These are phyloP conservation scores for Stephania japonica DNA, from an alignment of 164 flowering plant genomes.

Conservation along the genomic window DNA sequence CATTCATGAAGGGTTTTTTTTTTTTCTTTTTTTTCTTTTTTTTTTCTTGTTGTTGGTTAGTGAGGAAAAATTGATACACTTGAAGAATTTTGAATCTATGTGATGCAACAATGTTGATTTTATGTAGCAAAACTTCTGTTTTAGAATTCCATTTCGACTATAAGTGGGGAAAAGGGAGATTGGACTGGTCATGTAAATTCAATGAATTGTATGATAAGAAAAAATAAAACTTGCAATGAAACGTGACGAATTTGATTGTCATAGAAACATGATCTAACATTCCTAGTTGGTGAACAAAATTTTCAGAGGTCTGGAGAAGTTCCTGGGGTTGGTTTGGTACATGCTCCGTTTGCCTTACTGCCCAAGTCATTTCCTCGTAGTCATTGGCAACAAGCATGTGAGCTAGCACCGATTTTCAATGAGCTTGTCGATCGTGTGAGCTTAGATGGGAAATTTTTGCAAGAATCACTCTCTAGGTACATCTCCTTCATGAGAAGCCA, in stretches of 20 bases:
- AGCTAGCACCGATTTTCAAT: slow-evolving; percentile 80
- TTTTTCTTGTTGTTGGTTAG: neutral
- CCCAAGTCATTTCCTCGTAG: slow-evolving; percentile 66
- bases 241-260: neutral
- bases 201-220: neutral
- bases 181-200: neutral
- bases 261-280: slow-evolving; percentile 2
- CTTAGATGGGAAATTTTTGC: slow-evolving; percentile 80
- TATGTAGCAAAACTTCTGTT: neutral
- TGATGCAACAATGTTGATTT: too few relatives aligned
- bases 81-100: neutral
- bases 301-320: slow-evolving; percentile 74
- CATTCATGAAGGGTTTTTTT: too few relatives aligned
- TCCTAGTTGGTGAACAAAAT: slow-evolving; percentile 12
- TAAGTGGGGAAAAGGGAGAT: neutral
- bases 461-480: slow-evolving; percentile 78
- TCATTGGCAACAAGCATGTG: slow-evolving; percentile 84
- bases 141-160: neutral
- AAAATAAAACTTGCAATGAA: neutral
- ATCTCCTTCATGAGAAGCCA: slow-evolving; percentile 4
- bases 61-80: neutral
- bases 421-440: slow-evolving; percentile 96
- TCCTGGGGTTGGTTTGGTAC: slow-evolving; percentile 90
- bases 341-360: slow-evolving; percentile 84
- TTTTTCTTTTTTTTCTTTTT: too few relatives aligned